Percentiles rank a stretch among this genome's conserved stretches.
phyloP scores from a whole-genome alignment of 345 rosid genomes.

The Corymbia maculata region DNA sequence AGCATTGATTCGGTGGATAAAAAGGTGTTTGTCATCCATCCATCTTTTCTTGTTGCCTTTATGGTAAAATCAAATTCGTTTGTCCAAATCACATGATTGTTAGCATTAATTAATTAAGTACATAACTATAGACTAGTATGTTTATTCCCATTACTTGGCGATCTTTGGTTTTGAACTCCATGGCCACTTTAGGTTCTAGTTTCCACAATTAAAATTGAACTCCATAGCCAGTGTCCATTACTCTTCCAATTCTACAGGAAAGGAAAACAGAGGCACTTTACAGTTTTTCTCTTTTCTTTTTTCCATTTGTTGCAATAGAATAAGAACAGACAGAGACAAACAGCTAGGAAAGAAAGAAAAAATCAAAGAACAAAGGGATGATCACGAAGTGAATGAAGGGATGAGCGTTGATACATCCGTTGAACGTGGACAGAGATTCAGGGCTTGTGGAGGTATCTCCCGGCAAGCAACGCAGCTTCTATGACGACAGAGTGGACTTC shows the following conservation, averaged over 20 bases:
- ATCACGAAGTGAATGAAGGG: not conserved
- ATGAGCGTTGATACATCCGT: not conserved
- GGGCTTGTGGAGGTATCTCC: constrained; percentile 63
- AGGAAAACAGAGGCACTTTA: not conserved
- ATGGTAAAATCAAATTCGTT: not conserved
- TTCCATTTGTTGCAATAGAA: not conserved
- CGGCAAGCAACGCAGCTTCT: constrained; percentile 85
- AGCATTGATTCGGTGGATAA: not conserved
- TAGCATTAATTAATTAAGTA: not conserved
- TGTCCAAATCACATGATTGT: not conserved
- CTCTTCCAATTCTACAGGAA: not conserved
- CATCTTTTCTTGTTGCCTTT: not conserved
- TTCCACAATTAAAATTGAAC: not conserved
- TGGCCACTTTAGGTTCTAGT: not conserved
- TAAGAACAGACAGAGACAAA: not conserved
- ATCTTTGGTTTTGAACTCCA: not conserved
- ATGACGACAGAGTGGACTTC: constrained; percentile 48
- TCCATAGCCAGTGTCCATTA: not conserved
- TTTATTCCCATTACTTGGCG: not conserved
- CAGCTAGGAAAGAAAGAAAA: not conserved
- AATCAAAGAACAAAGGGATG: not conserved
- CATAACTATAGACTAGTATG: not conserved
- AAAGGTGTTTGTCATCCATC: not conserved
- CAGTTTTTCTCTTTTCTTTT: not conserved
- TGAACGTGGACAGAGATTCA: not conserved